Evolutionary conservation across 2,329 filamentous ascomycete genomes (phyloP).

Genomic region (Botryotinia globosa): DNA sequence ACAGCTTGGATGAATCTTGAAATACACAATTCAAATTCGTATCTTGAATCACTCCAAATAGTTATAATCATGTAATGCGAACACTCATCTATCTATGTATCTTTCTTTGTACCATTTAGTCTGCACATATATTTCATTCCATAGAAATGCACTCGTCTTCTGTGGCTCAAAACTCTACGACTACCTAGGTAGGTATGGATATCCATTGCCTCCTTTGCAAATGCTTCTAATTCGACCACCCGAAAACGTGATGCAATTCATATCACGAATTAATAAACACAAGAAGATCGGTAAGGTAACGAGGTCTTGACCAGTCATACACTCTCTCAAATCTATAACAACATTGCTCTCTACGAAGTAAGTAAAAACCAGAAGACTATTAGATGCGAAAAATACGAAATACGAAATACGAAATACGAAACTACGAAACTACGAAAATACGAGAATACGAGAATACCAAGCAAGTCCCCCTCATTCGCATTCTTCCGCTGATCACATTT

Average conservation of each 20-base stretch:
- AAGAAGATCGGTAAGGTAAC: not conserved
- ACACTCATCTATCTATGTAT: not conserved
- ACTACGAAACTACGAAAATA: too few species aligned
- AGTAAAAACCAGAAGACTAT: not conserved
- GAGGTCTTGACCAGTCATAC: too few species aligned
- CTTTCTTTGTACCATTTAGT: not conserved
- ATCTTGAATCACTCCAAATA: not conserved
- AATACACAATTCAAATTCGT: slow-evolving; percentile 6
- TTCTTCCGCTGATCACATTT: not conserved
- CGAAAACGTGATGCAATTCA: not conserved
- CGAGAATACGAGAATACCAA: too few species aligned
- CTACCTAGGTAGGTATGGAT: too few species aligned
- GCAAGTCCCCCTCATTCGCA: not conserved
- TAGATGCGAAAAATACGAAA: not conserved
- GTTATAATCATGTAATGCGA: slow-evolving; percentile 5
- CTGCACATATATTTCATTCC: not conserved
- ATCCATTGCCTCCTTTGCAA: not conserved
- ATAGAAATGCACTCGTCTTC: not conserved
- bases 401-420: not conserved
- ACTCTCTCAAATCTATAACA: not conserved
- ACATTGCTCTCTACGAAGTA: not conserved
- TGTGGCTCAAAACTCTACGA: not conserved
- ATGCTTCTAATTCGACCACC: not conserved
- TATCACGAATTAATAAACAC: not conserved
- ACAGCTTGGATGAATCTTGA: slow-evolving; percentile 15